Conservation (phyloP, 208 protist species). For the Tritrichomonas foetus region DNA sequence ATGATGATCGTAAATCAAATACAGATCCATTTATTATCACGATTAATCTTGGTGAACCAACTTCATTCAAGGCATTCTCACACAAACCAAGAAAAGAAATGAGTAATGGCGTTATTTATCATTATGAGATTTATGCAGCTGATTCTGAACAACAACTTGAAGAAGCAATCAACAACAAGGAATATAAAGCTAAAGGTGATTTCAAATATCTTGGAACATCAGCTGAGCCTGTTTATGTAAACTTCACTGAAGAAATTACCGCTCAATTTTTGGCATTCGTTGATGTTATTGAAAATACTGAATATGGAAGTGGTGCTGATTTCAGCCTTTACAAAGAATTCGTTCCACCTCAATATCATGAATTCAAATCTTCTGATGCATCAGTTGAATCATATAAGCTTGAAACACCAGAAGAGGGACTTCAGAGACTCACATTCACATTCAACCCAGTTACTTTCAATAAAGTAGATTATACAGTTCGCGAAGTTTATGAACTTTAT, state of each 20-base stretch:
- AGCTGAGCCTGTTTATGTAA: not conserved
- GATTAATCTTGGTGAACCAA: not conserved
- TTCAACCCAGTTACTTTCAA: not conserved
- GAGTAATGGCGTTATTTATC: not conserved
- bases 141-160: not conserved
- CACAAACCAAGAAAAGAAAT: not conserved
- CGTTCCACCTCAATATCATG: not conserved
- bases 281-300: not conserved
- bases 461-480: not conserved
- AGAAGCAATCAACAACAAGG: not conserved
- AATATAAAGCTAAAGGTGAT: not conserved
- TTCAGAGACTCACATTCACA: not conserved
- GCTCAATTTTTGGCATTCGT: not conserved
- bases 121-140: not conserved
- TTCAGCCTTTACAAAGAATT: not conserved
- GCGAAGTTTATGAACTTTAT: not conserved
- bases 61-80: not conserved
- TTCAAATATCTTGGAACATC: not conserved
- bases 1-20: not conserved
- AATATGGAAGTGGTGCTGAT: not conserved
- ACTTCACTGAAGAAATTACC: not conserved
- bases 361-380: not conserved
- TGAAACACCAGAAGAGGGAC: too few relatives aligned
- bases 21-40: not conserved
- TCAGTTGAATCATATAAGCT: too few relatives aligned